Base-by-base conservation (phyloP, 805 yeast genomes). In the Lachancea nothofagi region DNA sequence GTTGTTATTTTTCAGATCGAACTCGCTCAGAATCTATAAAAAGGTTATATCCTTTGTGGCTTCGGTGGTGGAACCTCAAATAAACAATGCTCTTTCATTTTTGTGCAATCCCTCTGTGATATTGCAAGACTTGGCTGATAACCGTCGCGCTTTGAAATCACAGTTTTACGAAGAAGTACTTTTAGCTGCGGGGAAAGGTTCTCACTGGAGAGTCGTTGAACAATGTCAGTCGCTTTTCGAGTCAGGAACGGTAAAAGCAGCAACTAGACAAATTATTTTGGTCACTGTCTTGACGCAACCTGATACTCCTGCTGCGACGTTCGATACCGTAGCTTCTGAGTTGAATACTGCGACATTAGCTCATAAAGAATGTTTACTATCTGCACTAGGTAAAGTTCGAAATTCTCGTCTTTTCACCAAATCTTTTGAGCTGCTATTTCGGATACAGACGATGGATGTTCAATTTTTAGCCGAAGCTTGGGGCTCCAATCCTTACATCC, bases 311-410 rank as follows among this genome's bases (percentile, higher is more conserved):
- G 43, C 50, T 47, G 45, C 55, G 23, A 22, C 67, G 43, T 53
- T 72, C 57, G 50, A 67, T 40, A 4, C 49, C 3, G 64, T 74
- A 7, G 45, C 67, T 32, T 41, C 53, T 2, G 75, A 74, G 48
- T 71, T 70, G 21, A 54, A 57, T 3, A 42, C 55, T 5, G 78
- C 81, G 4, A 53, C 69, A 1, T 57, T 78, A 3, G 64, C 73
- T 38, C 80, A 75, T 53, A 66, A 76, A 40, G 82, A 77, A 53
- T 62, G 69, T 28, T 72, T 77, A 0, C 55, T 77, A 28, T 50
- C 57, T 8, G 69, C 79, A 0, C 55, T 77, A 40, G 81, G 81
- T 2, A 54, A 62, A 10, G 61, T 72, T n/a, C 46, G 61, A 17
- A 63, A 67, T 29, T 47, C 52, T 13, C 59, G 60, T 7, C 57